phyloP scores from a whole-genome alignment of 768 basidiomycete species.

The Tylopilus cervinicoccineus region DNA sequence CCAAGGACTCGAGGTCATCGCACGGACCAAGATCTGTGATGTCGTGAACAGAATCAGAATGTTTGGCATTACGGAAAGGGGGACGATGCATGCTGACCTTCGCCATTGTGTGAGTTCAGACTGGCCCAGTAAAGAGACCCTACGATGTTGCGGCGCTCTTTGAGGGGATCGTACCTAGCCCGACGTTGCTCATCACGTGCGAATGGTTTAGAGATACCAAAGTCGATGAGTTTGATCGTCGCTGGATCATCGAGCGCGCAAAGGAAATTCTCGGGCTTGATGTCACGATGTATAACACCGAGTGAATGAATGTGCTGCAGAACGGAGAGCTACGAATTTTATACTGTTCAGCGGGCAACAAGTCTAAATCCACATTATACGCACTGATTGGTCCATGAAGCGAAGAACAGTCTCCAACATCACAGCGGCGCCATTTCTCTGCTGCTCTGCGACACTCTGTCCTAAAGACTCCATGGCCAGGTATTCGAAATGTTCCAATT shows the following conservation, averaged over 20 bases:
- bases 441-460: neutral
- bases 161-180: neutral
- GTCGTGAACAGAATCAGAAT: neutral
- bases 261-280: constrained; percentile 2
- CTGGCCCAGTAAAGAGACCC: constrained; percentile 3
- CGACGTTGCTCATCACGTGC: neutral
- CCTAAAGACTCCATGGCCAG: neutral
- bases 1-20: constrained; percentile 4
- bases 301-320: neutral
- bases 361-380: neutral
- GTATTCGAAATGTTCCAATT: constrained; percentile 1
- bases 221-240: constrained; percentile 1
- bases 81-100: neutral
- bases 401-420: neutral
- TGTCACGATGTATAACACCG: constrained; percentile 1
- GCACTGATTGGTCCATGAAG: neutral
- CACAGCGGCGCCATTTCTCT: neutral
- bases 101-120: constrained; percentile 2
- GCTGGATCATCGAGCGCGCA: neutral
- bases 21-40: neutral
- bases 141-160: neutral
- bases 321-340: neutral
- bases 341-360: neutral
- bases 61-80: neutral
- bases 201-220: constrained; percentile 3